Base-by-base conservation (phyloP, 805 yeast species). In the Danielia reshetovae region DNA sequence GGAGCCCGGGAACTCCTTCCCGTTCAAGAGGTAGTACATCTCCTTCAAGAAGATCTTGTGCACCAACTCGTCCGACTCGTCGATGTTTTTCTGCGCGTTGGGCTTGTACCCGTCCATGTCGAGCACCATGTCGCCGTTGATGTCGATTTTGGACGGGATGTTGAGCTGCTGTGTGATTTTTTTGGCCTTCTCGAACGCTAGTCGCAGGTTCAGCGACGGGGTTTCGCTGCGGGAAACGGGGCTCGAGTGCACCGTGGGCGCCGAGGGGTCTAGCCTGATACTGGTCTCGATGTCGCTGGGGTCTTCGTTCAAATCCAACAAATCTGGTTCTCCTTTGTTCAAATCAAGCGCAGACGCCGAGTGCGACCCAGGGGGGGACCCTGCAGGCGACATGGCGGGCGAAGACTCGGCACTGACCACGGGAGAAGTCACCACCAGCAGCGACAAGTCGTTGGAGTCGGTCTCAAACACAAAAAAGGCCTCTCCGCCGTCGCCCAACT, bases 91-190 rank as follows among this genome's bases (percentile, higher is more conserved):
- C 33, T 80, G 83, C 10, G 68, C 53, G 49, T 81, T 87, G 22
- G 95, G 83, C 60, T 89, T 90, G 62, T 93, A 93, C 12, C 98
- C 98, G 49, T 88, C 94, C 81, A 90, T 86, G 61, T 93, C 98
- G 29, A 93, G 64, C 27, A 88, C 75, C 48, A 93, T 70, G 53
- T 88, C 96, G 9, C 98, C 98, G 50, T 86, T 85, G 42, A 82
- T 81, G 43, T 85, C 95, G 24, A 89, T 74, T 46, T 80, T 85
- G 18, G 94, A 81, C 1, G 97, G 96, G 21, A 93, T 88, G 52
- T 88, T 85, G 45, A 86, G 68, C 52, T 72, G 79, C 45, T 75
- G 73, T 18, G 90, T 77, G 16, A 86, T 64, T 27, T 76, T 76
- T 39, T 71, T 69, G 5, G 85, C 82, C 44, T 76, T 69, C 43